Evolutionary conservation across 2,329 filamentous ascomycete genomes (phyloP).

Genomic region (Pseudopithomyces maydicus): DNA sequence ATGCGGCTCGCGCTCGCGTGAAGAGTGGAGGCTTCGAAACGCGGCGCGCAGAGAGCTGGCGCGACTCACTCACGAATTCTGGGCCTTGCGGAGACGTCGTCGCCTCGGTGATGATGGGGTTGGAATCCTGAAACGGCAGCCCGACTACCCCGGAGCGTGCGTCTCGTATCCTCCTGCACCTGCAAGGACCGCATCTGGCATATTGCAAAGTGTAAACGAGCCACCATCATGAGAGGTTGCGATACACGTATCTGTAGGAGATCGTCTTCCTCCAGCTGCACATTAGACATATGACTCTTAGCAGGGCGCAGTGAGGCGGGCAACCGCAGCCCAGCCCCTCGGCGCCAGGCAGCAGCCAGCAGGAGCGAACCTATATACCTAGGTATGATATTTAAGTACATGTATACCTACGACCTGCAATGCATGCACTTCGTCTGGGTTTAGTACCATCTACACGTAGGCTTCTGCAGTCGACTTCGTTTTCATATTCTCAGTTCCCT

Average conservation of each 20-base stretch:
- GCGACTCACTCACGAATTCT: neutral
- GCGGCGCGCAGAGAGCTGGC: neutral
- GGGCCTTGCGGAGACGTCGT: neutral
- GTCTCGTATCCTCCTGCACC: neutral
- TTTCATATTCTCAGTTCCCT: neutral
- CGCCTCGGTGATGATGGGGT: neutral
- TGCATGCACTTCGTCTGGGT: neutral
- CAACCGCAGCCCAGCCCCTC: neutral
- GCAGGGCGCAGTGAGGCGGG: slow-evolving; percentile 1
- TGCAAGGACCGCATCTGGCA: no score
- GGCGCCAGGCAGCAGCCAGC: slow-evolving; percentile 4
- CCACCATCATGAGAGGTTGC: no score
- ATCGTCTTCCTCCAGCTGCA: no score
- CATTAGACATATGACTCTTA: neutral
- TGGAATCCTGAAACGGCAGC: slow-evolving; percentile 6
- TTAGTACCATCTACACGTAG: neutral
- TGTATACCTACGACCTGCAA: neutral
- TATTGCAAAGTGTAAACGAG: no score
- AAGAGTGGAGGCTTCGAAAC: neutral
- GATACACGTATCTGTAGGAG: no score
- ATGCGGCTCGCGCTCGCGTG: slow-evolving; percentile 7
- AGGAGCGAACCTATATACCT: no score
- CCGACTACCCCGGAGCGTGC: neutral
- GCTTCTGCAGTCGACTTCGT: neutral
- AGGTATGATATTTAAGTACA: no score